A percentile compares a stretch with the other conserved stretches of the same genome.
phyloP scores from a whole-genome alignment of 2,329 filamentous ascomycete species.

The Penicillium thymicola region DNA sequence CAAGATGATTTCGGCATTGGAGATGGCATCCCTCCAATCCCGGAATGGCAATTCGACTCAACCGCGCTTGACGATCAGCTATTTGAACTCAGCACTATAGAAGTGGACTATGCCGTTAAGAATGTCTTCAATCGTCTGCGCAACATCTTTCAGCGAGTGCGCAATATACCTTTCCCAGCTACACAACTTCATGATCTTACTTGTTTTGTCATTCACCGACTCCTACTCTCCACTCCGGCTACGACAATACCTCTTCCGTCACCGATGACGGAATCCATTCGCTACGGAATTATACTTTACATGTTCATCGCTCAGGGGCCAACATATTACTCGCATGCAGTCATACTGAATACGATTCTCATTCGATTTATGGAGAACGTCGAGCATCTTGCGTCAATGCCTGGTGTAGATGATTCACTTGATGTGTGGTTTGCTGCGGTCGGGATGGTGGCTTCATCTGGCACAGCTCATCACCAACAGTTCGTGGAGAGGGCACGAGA shows the following conservation, averaged over 20 bases:
- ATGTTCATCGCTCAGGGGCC: slow-evolving; percentile 55
- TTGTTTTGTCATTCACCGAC: slow-evolving; percentile 53
- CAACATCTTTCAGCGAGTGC: slow-evolving; percentile 41
- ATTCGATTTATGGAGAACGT: slow-evolving; percentile 34
- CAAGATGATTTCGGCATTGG: slow-evolving; percentile 51
- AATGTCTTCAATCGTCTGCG: slow-evolving; percentile 47
- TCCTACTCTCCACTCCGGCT: slow-evolving; percentile 33
- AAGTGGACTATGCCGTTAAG: slow-evolving; percentile 35
- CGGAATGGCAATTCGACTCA: slow-evolving; percentile 47
- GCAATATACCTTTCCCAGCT: slow-evolving; percentile 25
- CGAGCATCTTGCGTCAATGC: slow-evolving; percentile 11
- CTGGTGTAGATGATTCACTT: slow-evolving; percentile 23
- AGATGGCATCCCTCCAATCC: slow-evolving; percentile 49
- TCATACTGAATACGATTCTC: slow-evolving; percentile 39
- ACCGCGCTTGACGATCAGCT: slow-evolving; percentile 8
- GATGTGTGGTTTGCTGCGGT: slow-evolving; percentile 45
- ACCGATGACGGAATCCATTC: slow-evolving; percentile 45
- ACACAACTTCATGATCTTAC: slow-evolving; percentile 55
- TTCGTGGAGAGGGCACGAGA: slow-evolving; percentile 16
- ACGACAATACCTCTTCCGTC: slow-evolving; percentile 4
- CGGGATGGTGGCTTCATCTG: slow-evolving; percentile 36
- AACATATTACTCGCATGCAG: slow-evolving; percentile 55
- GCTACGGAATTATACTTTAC: slow-evolving; percentile 49
- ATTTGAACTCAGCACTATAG: slow-evolving; percentile 16
- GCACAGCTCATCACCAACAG: slow-evolving; percentile 16